Percentiles rank a stretch among this genome's conserved stretches.
phyloP scores from a whole-genome alignment of 192 early-diverging fungal genomes.

The Backusella luteola region DNA sequence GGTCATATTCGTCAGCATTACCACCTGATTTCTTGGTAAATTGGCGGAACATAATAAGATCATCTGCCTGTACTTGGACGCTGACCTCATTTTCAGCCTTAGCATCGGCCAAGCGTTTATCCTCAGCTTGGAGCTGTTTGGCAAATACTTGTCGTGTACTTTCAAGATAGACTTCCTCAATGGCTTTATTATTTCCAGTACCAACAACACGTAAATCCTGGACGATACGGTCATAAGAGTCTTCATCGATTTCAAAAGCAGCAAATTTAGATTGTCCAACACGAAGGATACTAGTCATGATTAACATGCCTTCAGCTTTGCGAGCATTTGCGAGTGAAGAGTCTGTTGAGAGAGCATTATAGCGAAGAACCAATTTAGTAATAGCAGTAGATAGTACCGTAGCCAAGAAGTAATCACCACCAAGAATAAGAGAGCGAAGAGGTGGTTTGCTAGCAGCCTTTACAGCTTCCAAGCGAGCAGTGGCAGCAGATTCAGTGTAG shows the following conservation, averaged over 20 bases:
- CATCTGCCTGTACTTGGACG: conserved; percentile 79
- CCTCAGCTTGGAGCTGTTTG: conserved; percentile 68
- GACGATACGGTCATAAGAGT: conserved; percentile 91
- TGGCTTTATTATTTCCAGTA: conserved; percentile 50
- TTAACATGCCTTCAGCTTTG: conserved; percentile 93
- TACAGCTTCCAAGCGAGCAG: conserved; percentile 45
- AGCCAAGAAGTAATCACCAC: conserved; percentile 92
- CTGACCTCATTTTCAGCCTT: conserved; percentile 66
- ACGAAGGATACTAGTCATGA: conserved; percentile 94
- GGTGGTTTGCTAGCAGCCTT: conserved; percentile 69
- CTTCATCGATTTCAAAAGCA: conserved; percentile 89
- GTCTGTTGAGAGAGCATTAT: conserved; percentile 52
- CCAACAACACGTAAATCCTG: conserved; percentile 80
- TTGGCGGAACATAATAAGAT: conserved; percentile 84
- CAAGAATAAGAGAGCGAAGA: conserved; percentile 77
- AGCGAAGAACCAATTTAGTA: conserved; percentile 88
- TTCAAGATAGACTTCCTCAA: conserved; percentile 56
- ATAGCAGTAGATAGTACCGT: conserved; percentile 85
- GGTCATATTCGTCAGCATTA: conserved; percentile 77
- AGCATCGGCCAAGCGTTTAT: conserved; percentile 59
- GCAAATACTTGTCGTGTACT: conserved; percentile 60
- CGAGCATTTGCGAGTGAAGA: conserved; percentile 65
- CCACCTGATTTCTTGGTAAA: conserved; percentile 70
- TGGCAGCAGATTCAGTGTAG: conserved; percentile 58
- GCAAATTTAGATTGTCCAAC: conserved; percentile 88